Percentiles rank a stretch among this genome's conserved stretches.
Conservation (phyloP, 2,329 filamentous ascomycete genomes). For the Fusarium neocosmosporiellum region DNA sequence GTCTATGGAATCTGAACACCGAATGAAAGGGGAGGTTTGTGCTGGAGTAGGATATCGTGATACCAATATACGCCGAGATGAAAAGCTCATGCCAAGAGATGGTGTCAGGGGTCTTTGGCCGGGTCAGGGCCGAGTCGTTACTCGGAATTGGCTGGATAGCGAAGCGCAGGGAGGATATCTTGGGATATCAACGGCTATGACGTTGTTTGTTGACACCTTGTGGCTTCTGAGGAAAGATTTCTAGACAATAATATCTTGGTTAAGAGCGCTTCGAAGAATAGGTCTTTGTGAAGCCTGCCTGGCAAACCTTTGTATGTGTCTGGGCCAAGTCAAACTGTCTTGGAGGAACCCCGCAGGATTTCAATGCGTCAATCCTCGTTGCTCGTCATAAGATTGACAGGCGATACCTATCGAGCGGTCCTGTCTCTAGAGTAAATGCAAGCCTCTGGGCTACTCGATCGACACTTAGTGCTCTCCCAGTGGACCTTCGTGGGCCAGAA, state of each 20-base stretch:
- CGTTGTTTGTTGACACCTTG: background rate
- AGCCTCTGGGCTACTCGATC: background rate
- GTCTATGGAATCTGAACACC: constrained; percentile 80
- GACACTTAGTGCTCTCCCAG: background rate
- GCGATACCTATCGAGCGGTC: background rate
- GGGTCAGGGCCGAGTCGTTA: background rate
- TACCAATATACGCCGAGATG: constrained; percentile 29
- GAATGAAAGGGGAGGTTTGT: constrained; percentile 51
- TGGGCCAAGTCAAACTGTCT: background rate
- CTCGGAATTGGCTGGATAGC: background rate
- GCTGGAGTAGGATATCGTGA: constrained; percentile 25
- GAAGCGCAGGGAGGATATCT: background rate
- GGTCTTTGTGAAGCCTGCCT: background rate
- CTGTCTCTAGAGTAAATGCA: background rate
- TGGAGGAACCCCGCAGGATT: background rate
- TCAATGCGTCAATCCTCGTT: background rate
- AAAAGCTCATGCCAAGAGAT: background rate
- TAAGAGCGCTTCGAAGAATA: background rate
- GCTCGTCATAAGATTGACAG: background rate
- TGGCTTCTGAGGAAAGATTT: background rate
- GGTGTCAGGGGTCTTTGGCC: background rate
- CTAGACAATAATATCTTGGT: background rate
- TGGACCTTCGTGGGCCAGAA: background rate
- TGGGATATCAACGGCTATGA: background rate
- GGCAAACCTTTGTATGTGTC: no score